These are phyloP conservation scores for Penicillium sp. DNA, from an alignment of 2,329 filamentous ascomycete species.

Conservation along the genomic window DNA sequence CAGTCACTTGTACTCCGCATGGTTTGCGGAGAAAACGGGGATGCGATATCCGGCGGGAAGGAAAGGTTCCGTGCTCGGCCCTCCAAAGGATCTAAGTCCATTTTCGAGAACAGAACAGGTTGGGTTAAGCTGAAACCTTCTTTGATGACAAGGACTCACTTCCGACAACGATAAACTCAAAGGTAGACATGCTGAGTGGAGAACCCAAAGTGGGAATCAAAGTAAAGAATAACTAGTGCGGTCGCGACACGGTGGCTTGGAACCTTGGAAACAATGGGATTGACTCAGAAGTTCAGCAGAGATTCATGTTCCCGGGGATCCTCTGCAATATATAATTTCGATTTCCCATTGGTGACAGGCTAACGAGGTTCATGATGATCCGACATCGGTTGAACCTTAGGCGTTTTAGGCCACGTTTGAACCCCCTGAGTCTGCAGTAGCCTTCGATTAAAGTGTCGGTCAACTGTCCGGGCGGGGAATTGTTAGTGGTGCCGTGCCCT, in stretches of 20 bases:
- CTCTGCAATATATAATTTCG: not conserved
- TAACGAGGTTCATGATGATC: not conserved
- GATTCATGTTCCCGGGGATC: no score
- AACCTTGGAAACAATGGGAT: no score
- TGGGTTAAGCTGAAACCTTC: not conserved
- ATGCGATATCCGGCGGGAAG: not conserved
- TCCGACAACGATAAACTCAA: slow-evolving; percentile 22
- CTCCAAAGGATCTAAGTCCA: not conserved
- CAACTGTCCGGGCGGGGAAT: not conserved
- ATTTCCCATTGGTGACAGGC: not conserved
- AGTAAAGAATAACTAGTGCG: no score
- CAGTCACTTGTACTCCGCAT: not conserved
- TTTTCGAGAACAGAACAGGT: not conserved
- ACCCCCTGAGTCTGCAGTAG: not conserved
- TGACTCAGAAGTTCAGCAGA: no score
- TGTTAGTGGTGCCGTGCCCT: not conserved
- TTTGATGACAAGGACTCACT: slow-evolving; percentile 14
- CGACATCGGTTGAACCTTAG: not conserved
- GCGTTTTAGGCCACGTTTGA: not conserved
- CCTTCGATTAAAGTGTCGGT: not conserved
- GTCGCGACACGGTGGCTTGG: no score
- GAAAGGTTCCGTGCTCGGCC: not conserved
- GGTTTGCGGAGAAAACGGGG: not conserved
- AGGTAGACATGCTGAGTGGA: slow-evolving; percentile 15
- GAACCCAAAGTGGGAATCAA: not conserved